Percentiles rank a stretch among this genome's conserved stretches.
Evolutionary conservation across 2,329 filamentous ascomycete genomes (phyloP).

Genomic region (Diplodia sapinea): DNA sequence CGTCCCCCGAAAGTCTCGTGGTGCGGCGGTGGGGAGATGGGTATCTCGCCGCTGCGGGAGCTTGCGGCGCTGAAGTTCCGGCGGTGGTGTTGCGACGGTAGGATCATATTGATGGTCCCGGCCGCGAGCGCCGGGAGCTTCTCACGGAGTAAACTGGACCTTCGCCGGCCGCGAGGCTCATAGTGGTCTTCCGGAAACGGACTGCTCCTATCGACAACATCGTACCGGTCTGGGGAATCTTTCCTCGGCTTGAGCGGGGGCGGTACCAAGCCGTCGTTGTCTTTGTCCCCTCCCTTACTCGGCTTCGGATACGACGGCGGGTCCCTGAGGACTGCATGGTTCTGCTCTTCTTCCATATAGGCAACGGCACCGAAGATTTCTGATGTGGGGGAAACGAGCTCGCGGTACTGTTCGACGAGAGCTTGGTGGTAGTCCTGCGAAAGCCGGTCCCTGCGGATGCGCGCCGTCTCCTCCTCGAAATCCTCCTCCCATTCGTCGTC

Average conservation of each 20-base stretch:
- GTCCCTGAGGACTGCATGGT: background rate
- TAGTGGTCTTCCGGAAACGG: constrained; percentile 12
- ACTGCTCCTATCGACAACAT: constrained; percentile 6
- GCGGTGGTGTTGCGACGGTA: constrained; percentile 16
- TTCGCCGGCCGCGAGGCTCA: background rate
- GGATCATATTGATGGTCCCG: constrained; percentile 29
- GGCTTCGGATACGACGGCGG: background rate
- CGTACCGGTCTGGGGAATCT: background rate
- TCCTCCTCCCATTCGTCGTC: constrained; percentile 25
- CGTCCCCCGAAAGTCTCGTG: constrained; percentile 1
- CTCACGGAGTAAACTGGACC: constrained; percentile 18
- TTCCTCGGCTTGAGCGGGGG: background rate
- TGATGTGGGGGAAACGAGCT: constrained; percentile 6
- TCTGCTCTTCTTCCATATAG: background rate
- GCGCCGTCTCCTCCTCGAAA: background rate
- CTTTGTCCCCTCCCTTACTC: background rate
- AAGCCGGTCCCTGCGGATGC: background rate
- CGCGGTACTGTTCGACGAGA: constrained; percentile 29
- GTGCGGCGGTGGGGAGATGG: constrained; percentile 12
- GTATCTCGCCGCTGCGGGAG: constrained; percentile 23
- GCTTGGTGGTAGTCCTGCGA: constrained; percentile 24
- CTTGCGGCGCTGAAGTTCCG: constrained; percentile 14
- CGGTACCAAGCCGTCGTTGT: background rate
- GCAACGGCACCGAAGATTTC: constrained; percentile 18
- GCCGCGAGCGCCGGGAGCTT: constrained; percentile 23